Base-by-base conservation (phyloP, 2,329 filamentous ascomycete genomes). In the Phaeosphaeria sp. region DNA sequence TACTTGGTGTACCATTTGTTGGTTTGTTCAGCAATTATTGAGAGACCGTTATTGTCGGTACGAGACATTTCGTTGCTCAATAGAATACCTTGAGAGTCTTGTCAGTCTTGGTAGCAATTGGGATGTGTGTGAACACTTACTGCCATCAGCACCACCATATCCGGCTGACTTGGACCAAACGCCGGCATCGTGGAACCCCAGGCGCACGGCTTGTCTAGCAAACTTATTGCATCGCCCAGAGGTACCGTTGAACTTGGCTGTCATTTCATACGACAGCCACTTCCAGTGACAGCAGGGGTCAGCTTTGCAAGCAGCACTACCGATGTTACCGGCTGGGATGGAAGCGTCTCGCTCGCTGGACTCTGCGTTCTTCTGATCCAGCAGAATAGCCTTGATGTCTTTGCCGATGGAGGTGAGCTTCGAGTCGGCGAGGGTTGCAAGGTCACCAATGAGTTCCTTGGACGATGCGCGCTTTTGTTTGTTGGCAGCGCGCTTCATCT, bases 211-310 rank as follows among this genome's bases (percentile, higher is more conserved):
- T 22, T 67, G 72, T 17, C 73, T 61, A 15, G 73, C 72, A 44
- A 69, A 70, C 41, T 72, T 72, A 17, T 59, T 73, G 60, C 73
- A 75, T 5, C 73, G 72, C 5, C 72, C 73, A 2, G 71, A 74
- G 5, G 68, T 68, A 48, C 72, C 73, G 42, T 68, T 71, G 64
- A 77, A 77, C 30, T 66, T 67, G 27, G 68, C 64, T 9, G 67
- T 71, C 72, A 77, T 74, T 23, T 75, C 74, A 50, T 72, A 69
- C 7, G 71, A 61, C 2, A 76, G 67, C 65, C 73, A 76, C 51
- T 73, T 73, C 73, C 73, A 76, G 21, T 72, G 66, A 50, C 74
- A 77, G 62, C 74, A 77, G 15, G 65, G 59, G 39, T 77, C 72
- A 9, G 66, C 63, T 60, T 72, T 71, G 64, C 74, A 77, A 10